A percentile compares a stretch with the other conserved stretches of the same genome.
phyloP scores from a whole-genome alignment of 352 stramenopile species.

The Pilasporangium apinafurcum region DNA sequence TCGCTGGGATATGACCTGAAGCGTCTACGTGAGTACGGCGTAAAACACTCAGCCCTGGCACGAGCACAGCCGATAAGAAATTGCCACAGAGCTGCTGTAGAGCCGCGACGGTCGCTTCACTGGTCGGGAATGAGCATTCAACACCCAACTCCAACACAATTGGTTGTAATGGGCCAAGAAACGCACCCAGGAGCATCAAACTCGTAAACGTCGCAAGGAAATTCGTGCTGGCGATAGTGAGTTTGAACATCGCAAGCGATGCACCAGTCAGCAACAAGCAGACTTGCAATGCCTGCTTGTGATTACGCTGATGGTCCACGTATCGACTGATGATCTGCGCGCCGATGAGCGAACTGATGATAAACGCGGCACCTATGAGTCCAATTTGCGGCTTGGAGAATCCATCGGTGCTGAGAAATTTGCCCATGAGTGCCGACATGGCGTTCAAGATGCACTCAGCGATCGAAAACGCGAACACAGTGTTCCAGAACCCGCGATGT shows the following conservation, averaged over 20 bases:
- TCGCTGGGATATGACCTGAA: conserved; percentile 17
- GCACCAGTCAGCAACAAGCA: conserved; percentile 44
- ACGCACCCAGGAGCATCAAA: conserved; percentile 37
- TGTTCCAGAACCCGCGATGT: conserved; percentile 58
- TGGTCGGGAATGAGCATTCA: conserved; percentile 70
- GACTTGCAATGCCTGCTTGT: conserved; percentile 47
- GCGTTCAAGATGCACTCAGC: conserved; percentile 65
- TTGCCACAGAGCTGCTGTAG: conserved; percentile 77
- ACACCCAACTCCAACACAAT: conserved; percentile 67
- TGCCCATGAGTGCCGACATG: conserved; percentile 63
- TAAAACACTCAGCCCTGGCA: conserved; percentile 42
- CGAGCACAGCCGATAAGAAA: conserved; percentile 52
- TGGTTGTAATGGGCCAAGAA: conserved; percentile 58
- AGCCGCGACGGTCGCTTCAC: conserved; percentile 64
- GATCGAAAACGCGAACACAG: conserved; percentile 52
- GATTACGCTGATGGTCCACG: conserved; percentile 51
- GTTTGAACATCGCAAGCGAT: conserved; percentile 36
- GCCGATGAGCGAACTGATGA: conserved; percentile 60
- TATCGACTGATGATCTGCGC: conserved; percentile 62
- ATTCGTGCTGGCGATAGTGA: conserved; percentile 21
- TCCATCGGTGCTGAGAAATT: conserved; percentile 51
- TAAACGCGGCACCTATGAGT: conserved; percentile 60
- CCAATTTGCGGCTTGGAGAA: conserved; percentile 64
- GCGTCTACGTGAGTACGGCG: conserved; percentile 23
- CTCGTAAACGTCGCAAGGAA: conserved; percentile 35